A percentile compares a stretch with the other conserved stretches of the same genome.
Evolutionary conservation across 441 rosid genomes (phyloP).

Genomic region (Melianthus villosus): DNA sequence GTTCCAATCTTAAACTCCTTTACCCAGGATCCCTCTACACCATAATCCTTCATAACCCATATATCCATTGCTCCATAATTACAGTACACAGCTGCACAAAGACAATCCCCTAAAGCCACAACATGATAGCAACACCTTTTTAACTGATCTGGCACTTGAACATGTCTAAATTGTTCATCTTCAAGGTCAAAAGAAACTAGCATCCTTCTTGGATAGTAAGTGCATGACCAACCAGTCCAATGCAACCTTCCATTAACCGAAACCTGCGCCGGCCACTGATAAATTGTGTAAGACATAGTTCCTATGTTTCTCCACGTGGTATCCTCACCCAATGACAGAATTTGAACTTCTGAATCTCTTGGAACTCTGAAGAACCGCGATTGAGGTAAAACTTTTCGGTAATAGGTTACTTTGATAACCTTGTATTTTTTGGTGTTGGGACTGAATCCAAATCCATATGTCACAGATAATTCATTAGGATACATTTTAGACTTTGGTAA

Average conservation of each 20-base stretch:
- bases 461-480: conserved; percentile 51
- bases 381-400: conserved; percentile 21
- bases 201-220: conserved; percentile 36
- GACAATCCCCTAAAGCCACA: conserved; percentile 36
- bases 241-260: conserved; percentile 65
- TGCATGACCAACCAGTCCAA: conserved; percentile 45
- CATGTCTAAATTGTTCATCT: conserved; percentile 54
- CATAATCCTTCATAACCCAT: conserved; percentile 68
- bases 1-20: conserved; percentile 48
- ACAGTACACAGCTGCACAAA: conserved; percentile 41
- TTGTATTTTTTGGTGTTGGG: conserved; percentile 36
- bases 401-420: conserved; percentile 62
- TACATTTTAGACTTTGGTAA: conserved; percentile 44
- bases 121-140: conserved; percentile 42
- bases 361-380: conserved; percentile 13
- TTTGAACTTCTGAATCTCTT: conserved; percentile 62
- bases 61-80: conserved; percentile 56
- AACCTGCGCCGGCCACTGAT: conserved; percentile 39
- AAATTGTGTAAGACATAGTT: conserved; percentile 32
- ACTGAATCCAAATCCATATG: conserved; percentile 63
- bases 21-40: conserved; percentile 53
- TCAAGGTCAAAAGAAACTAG: conserved; percentile 56
- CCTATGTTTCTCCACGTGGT: conserved; percentile 54
- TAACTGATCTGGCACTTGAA: conserved; percentile 48
- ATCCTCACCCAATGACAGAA: conserved; percentile 42